A percentile compares a stretch with the other conserved stretches of the same genome.
phyloP scores from a whole-genome alignment of 2,329 filamentous ascomycete genomes.

The Gyromitra esculenta region DNA sequence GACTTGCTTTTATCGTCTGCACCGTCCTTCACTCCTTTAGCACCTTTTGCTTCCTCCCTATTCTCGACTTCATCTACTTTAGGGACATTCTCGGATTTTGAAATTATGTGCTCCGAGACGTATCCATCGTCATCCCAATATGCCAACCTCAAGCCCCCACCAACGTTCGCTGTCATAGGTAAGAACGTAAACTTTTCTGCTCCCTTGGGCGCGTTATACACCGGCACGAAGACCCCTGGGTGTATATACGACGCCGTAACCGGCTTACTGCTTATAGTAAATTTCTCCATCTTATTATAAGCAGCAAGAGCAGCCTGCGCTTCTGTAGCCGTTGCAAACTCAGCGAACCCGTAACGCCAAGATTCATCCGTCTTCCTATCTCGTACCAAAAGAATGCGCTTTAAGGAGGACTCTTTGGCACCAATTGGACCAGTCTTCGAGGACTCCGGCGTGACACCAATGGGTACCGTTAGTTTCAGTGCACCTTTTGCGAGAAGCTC shows the following conservation, averaged over 20 bases:
- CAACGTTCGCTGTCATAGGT: conserved; percentile 66
- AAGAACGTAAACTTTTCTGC: conserved; percentile 74
- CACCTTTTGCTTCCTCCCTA: conserved; percentile 64
- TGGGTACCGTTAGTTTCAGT: conserved; percentile 71
- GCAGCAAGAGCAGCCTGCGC: conserved; percentile 78
- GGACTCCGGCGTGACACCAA: conserved; percentile 70
- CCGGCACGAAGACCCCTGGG: conserved; percentile 83
- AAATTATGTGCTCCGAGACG: conserved; percentile 71
- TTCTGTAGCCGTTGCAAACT: conserved; percentile 80
- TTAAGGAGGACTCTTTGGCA: conserved; percentile 77
- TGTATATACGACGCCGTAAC: conserved; percentile 80
- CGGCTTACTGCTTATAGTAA: conserved; percentile 78
- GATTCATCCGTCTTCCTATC: conserved; percentile 76
- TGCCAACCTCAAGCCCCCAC: conserved; percentile 68
- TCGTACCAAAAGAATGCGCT: conserved; percentile 79
- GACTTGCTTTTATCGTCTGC: conserved; percentile 60
- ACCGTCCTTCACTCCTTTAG: conserved; percentile 61
- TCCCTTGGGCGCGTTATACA: conserved; percentile 69
- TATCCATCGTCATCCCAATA: conserved; percentile 82
- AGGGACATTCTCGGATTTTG: conserved; percentile 56
- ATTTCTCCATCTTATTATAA: conserved; percentile 75
- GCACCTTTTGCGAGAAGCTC: conserved; percentile 77
- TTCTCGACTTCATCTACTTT: conserved; percentile 51
- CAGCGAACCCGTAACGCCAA: conserved; percentile 84
- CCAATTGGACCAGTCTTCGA: conserved; percentile 68